Percentiles rank a stretch among this genome's conserved stretches.
Evolutionary conservation across 371 early-diverging fungal species (phyloP).

Genomic region (Massospora cicadina): DNA sequence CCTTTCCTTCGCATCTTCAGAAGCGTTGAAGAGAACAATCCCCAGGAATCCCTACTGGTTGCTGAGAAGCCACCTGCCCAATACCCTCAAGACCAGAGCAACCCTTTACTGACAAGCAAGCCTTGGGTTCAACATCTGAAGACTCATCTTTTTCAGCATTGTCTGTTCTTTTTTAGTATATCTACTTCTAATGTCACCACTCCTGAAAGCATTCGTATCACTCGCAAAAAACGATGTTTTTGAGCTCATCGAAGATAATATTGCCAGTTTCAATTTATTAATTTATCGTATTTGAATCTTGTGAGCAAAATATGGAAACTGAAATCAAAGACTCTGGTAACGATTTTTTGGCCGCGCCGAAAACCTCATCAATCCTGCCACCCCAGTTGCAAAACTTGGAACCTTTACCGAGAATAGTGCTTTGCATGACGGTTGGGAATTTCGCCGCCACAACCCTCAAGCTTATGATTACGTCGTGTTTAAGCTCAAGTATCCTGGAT

Average conservation of each 20-base stretch:
- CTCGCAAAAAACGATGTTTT: background rate
- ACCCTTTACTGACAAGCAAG: background rate
- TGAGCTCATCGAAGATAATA: background rate
- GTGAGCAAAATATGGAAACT: conserved; percentile 46
- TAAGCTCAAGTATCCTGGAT: background rate
- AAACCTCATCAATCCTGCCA: conserved; percentile 50
- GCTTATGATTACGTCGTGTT: conserved; percentile 42
- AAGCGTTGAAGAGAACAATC: background rate
- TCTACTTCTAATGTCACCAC: background rate
- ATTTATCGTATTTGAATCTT: conserved; percentile 27
- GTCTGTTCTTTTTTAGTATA: background rate
- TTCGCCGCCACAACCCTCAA: conserved; percentile 57
- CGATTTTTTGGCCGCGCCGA: conserved; percentile 60
- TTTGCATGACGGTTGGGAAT: conserved; percentile 80
- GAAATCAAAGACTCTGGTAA: conserved; percentile 58
- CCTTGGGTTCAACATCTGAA: background rate
- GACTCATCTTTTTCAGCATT: background rate
- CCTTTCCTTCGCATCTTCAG: background rate
- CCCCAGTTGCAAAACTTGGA: conserved; percentile 38
- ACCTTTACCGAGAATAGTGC: conserved; percentile 37
- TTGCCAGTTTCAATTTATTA: background rate
- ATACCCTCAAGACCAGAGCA: background rate
- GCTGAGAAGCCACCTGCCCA: no score
- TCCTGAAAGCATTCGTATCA: background rate
- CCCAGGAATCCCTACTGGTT: no score